phyloP scores from a whole-genome alignment of 768 basidiomycete species.

The Lentinula aciculospora region DNA sequence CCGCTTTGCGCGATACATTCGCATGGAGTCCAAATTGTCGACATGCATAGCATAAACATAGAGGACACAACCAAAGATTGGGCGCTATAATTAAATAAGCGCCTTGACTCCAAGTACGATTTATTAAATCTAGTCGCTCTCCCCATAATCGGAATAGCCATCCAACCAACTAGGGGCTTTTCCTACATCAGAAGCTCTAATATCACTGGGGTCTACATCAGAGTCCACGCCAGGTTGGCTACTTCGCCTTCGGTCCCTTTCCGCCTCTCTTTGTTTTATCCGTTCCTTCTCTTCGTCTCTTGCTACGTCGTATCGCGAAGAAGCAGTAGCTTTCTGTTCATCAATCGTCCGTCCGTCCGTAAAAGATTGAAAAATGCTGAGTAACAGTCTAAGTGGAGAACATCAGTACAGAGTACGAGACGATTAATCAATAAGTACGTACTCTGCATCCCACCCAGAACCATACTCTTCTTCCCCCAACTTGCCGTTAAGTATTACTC shows the following conservation, averaged over 20 bases:
- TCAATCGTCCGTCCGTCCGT: not conserved
- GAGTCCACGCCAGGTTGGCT: not conserved
- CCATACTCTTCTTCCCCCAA: not conserved
- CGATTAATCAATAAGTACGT: not conserved
- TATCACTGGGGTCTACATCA: not conserved
- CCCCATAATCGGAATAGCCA: not conserved
- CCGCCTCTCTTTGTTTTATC: not conserved
- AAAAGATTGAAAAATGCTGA: not conserved
- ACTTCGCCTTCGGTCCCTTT: not conserved
- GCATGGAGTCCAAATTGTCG: constrained; percentile 64
- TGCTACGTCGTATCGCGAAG: not conserved
- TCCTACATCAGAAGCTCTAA: not conserved
- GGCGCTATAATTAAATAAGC: not conserved
- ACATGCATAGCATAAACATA: not conserved
- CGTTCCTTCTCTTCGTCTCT: not conserved
- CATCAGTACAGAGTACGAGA: not conserved
- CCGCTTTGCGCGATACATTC: constrained; percentile 73
- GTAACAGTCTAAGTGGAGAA: not conserved
- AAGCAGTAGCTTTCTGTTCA: not conserved
- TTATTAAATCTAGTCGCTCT: too few relatives aligned
- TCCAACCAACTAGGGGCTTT: not conserved
- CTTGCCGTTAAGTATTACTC: not conserved
- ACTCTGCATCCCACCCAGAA: constrained; percentile 1
- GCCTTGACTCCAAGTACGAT: too few relatives aligned
- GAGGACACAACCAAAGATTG: not conserved